Evolutionary conservation across 179 eudicot species (phyloP), one percentile per base, ranked within the genome.

Genomic region (Beta macrorhiza): DNA sequence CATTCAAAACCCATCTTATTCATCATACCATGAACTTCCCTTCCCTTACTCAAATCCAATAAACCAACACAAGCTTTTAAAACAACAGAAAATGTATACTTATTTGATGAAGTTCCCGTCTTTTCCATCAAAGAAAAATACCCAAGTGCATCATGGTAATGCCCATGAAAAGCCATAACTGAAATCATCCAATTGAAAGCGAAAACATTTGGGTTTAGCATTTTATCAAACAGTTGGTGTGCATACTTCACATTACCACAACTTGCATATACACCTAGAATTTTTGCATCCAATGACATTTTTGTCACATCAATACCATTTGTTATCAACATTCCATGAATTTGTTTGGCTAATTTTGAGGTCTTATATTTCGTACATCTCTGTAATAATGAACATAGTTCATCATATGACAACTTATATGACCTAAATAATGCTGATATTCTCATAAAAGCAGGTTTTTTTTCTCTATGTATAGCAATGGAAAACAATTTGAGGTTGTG

Each of bases 151-250:
- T 90, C 80, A 14, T 75, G 45, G 72, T 76, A 87, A 72, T 67
- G 65, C 64, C 97, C 97, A 73, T 83, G 80, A 75, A 87, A 91
- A 14, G 91, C 86, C 82, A 83, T 84, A 14, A 89, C 89, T 0
- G 87, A 90, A 80, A 91, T 91, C 93, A 92, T 89, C 97, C 97
- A 92, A 86, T 91, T 92, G 55, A 83, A 81, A 0, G 97, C 97
- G 70, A 91, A 92, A 64, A 86, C 73, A 87, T 86, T 87, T 42
- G 91, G 92, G 73, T 79, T 82, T 5, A 67, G 58, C 81, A 92
- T 87, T 80, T 74, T 53, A 73, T 87, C 79, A 68, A 92, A 92
- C 87, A 90, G 79, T 4, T 80, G 79, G 78, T 77, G 74, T 17
- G 93, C 92, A 79, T 90, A 91, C 47, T 37, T 71, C 51, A 90